These are phyloP conservation scores for Thalassiosira pacifica DNA, from an alignment of 352 stramenopile genomes.

Conservation along the genomic window DNA sequence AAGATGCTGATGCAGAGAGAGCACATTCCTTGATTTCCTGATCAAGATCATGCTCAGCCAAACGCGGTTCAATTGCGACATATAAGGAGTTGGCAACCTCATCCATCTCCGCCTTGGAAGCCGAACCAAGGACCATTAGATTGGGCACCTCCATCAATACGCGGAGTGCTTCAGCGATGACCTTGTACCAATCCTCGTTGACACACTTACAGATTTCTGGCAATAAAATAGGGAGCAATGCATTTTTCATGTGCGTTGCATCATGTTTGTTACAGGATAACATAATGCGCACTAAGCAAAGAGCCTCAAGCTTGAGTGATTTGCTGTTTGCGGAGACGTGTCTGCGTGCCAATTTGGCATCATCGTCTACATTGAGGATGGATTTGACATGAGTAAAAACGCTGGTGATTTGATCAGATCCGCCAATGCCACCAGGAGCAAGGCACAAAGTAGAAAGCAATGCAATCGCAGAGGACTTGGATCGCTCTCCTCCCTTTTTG, in stretches of 20 bases:
- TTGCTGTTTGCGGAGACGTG: slow-evolving; percentile 86
- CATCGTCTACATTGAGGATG: slow-evolving; percentile 87
- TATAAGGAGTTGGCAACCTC: slow-evolving; percentile 90
- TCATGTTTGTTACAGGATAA: slow-evolving; percentile 91
- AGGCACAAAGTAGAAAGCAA: slow-evolving; percentile 82
- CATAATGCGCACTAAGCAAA: slow-evolving; percentile 93
- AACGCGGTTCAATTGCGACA: slow-evolving; percentile 92
- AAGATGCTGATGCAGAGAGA: slow-evolving; percentile 90
- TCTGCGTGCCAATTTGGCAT: slow-evolving; percentile 35
- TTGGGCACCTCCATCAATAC: slow-evolving; percentile 92
- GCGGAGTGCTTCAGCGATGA: slow-evolving; percentile 94
- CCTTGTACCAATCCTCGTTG: slow-evolving; percentile 99
- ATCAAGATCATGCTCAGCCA: slow-evolving; percentile 97
- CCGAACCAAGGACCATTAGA: slow-evolving; percentile 83
- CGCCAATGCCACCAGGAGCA: slow-evolving; percentile 79
- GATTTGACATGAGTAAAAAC: slow-evolving; percentile 82
- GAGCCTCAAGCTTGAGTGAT: slow-evolving; percentile 95
- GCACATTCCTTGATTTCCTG: slow-evolving; percentile 99
- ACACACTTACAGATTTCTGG: slow-evolving; percentile 91
- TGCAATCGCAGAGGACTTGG: slow-evolving; percentile 79
- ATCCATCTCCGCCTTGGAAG: slow-evolving; percentile 62
- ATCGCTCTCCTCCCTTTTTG: slow-evolving; percentile 82
- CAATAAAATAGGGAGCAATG: slow-evolving; percentile 89
- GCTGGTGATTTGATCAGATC: slow-evolving; percentile 73
- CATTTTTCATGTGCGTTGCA: slow-evolving; percentile 87